Evolutionary conservation across 495 filamentous ascomycete species (phyloP), one percentile per base, ranked within the genome.

Genomic region (Aspergillus funiculosus): DNA sequence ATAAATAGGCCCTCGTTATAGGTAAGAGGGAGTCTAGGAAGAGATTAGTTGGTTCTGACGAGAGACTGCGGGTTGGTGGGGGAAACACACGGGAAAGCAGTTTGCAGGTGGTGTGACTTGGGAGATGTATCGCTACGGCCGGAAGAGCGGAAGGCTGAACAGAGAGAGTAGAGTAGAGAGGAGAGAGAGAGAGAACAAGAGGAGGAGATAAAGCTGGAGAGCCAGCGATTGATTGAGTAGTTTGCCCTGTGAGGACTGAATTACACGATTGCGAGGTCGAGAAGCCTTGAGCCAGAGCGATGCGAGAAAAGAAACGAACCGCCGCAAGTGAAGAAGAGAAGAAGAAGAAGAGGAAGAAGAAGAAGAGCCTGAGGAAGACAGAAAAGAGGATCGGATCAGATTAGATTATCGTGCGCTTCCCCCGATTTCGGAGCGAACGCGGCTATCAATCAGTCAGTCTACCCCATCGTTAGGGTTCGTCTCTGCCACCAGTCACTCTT

Each of bases 321-420:
- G 28, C 22, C 7, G 14, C 9, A 4, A 27, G 39, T 11, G 10
- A 25, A 18, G 37, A n/a, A 31, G 21, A 38, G 6, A 6, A 20
- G 39, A 39, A 19, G 26, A 29, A 54, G 21, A 43, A 29, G 24
- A 28, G 24, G 40, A 31, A 39, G 27, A 53, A 48, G 53, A 49
- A 43, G 39, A 50, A 43, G 45, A 43, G 40, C 34, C 43, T 38
- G 44, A 43, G 38, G 20, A 45, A 27, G 47, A 41, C 30, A 42
- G 58, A 64, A 62, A 59, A 51, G 45, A 50, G 21, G 60, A 63
- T 71, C 66, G 62, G 69, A 72, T 72, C 63, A 67, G 69, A 72
- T 72, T 58, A 62, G 57, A 62, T 62, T 59, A 56, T 60, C 56
- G 59, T 62, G 56, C 37, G 59, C 13, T 42, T 41, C 39, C 34